Evolutionary conservation across 768 basidiomycete genomes (phyloP), one percentile per base, ranked within the genome.

Genomic region (Termitomyces sp.): DNA sequence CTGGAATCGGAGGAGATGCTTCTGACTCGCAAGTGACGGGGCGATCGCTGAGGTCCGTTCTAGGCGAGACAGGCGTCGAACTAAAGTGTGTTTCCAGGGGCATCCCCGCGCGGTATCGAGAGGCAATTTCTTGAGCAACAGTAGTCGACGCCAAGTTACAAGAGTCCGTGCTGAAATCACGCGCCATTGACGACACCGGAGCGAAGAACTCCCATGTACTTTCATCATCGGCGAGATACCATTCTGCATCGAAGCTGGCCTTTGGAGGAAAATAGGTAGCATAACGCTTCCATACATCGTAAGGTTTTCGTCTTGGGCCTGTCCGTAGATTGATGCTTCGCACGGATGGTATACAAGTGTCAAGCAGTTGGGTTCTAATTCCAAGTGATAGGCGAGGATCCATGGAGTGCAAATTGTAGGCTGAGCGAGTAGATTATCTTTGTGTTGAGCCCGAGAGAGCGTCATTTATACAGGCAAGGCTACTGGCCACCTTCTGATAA

Each of bases 51-150:
- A 18, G 26, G n/a, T n/a, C n/a, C n/a, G n/a, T 5, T 20, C 16
- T n/a, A 20, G 37, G 29, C 4, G 27, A 52, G 24, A 29, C 12
- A 29, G 51, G n/a, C 20, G 12, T 34, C 4, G 51, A 29, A 26
- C 26, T 27, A 5, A 8, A 16, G 10, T 22, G n/a, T 10, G 37
- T 41, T 34, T 66, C 62, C 7, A 69, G 44, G 22, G 68, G 62
- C 58, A 74, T 64, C 26, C 73, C 72, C 22, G 74, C 70, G 46
- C 76, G 74, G 58, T 75, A 78, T 12, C 68, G 69, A 52, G 63
- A 59, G 24, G 63, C 72, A 22, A 78, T 72, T 47, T 74, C 68
- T 58, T 77, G 74, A 14, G 78, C 75, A 26, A 76, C 70, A n/a
- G 69, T 76, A 52, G 67, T 69, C 41, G 58, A 65, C 4, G 65